Base-by-base conservation (phyloP, 2,329 filamentous ascomycete species). In the Colletotrichum ledebouriae region DNA sequence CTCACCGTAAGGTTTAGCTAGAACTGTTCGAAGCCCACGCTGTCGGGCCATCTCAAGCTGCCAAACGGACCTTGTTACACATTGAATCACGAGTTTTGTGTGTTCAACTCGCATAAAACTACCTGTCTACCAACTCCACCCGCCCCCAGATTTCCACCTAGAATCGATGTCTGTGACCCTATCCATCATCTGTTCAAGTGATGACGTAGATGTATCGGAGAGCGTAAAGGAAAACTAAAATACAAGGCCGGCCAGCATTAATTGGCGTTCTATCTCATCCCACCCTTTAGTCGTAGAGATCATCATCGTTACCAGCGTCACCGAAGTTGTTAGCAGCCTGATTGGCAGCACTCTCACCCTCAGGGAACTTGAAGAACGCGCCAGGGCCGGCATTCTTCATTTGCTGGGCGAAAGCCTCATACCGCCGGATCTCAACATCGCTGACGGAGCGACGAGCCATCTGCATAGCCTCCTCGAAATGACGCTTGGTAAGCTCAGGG, bases 401-500 rank as follows among this genome's bases (percentile, higher is more conserved):
- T 80, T 95, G 95, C 85, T 98, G 95, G 46, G 95, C 93, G 76
- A 99, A 99, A 4, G 96, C 95, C 87, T 99, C 96, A 84, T 99
- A 99, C 70, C 95, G 92, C 77, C 96, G 92, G 76, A 99, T 97
- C 87, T 99, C 96, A 22, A 98, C 95, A 74, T 99, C 96, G 65
- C 89, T 94, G 74, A 99, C 96, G 33, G 96, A 98, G 78, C 93
- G 90, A 81, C 96, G 92, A 72, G 96, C 96, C 81, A 92, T 91
- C 81, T 92, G 90, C 96, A 99, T 99, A 50, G 96, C 96, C 87
- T 99, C 96, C 85, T 98, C 95, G 78, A 99, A 99, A 84, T 99
- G 96, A 67, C 91, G 92, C 84, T 93, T 96, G 75, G 96, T 98
- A 67, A 99, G 90, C 83, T 98, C 92, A 13, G 96, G 96, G 44